phyloP scores from a whole-genome alignment of 2,329 filamentous ascomycete species.

The Alternaria sp. region DNA sequence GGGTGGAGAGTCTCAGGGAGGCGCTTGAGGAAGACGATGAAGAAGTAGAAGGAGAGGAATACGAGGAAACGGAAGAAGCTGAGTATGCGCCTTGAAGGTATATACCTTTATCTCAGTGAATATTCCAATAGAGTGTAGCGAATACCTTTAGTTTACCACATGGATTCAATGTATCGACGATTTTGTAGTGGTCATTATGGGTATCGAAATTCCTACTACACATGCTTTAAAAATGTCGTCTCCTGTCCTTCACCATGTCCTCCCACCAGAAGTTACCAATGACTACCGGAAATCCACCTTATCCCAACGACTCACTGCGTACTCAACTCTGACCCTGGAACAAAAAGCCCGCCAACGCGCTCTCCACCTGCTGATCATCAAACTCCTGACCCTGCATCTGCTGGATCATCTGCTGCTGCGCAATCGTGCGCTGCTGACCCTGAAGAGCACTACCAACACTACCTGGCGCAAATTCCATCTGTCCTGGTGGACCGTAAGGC shows the following conservation, averaged over 20 bases:
- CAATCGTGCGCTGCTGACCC: background rate
- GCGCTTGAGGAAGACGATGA: constrained; percentile 29
- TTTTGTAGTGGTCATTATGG: background rate
- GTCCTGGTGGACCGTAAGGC: background rate
- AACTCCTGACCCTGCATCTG: constrained; percentile 22
- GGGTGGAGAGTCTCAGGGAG: constrained; percentile 32
- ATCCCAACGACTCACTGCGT: background rate
- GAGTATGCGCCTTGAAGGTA: background rate
- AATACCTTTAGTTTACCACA: background rate
- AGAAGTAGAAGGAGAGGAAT: constrained; percentile 8
- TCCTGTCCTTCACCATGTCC: background rate
- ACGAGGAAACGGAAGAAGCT: background rate
- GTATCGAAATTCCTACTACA: background rate
- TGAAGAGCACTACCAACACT: constrained; percentile 18
- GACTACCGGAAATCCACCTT: background rate
- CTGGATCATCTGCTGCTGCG: constrained; percentile 19
- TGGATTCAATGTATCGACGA: background rate
- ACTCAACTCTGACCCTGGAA: constrained; percentile 27
- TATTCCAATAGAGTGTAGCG: background rate
- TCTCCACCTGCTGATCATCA: constrained; percentile 39
- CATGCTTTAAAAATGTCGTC: background rate
- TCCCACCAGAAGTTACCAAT: background rate
- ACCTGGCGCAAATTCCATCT: background rate
- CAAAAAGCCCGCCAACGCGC: constrained; percentile 38
- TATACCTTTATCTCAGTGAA: too few relatives aligned